These are phyloP conservation scores for Exobasidium cylindrosporum DNA, from an alignment of 1,284 basidiomycete species.

Conservation along the genomic window DNA sequence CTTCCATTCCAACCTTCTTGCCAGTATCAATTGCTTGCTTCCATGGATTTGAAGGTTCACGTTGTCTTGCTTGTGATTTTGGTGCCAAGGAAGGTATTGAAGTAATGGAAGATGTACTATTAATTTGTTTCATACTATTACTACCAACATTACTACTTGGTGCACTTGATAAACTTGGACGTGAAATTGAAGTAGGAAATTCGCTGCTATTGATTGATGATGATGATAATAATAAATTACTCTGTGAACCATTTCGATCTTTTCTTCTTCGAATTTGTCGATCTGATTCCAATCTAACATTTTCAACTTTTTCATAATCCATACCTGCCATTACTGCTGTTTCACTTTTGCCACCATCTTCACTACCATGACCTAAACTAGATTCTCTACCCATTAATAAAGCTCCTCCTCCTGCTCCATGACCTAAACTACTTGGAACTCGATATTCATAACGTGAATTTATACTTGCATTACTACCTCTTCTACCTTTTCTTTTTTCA, in stretches of 20 bases:
- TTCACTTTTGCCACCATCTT: neutral
- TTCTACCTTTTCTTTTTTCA: conserved; percentile 19
- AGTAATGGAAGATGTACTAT: neutral
- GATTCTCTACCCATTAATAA: neutral
- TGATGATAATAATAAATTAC: too few species aligned
- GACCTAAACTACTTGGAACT: conserved; percentile 32
- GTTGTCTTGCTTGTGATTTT: neutral
- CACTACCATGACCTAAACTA: neutral
- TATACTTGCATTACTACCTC: conserved; percentile 25
- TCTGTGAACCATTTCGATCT: neutral
- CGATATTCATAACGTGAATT: conserved; percentile 32
- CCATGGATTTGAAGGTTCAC: neutral
- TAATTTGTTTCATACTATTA: neutral
- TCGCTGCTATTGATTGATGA: too few species aligned
- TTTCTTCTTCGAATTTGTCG: neutral
- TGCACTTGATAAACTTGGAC: neutral
- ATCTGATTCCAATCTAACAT: neutral
- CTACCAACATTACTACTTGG: neutral
- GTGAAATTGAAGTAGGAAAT: neutral
- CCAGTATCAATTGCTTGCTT: neutral
- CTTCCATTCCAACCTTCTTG: neutral
- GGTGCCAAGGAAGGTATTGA: neutral
- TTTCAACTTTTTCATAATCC: neutral
- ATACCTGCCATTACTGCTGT: too few species aligned
- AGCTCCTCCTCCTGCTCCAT: conserved; percentile 14